Base-by-base conservation (phyloP, 345 rosid genomes). In the Trapa incisa region DNA sequence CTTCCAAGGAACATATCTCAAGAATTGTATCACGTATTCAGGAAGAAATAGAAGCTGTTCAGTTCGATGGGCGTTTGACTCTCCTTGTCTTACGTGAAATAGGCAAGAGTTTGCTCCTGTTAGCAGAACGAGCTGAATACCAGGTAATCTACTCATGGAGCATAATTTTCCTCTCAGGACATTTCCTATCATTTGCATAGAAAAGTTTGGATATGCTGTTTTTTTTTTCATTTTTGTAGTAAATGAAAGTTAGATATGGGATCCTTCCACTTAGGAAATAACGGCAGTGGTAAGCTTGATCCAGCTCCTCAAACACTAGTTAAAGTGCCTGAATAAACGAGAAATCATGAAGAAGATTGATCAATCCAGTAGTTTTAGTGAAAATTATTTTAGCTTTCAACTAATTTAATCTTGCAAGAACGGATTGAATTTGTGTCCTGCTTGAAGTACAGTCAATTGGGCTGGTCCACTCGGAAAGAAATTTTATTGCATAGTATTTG, bases 11-110 rank as follows among this genome's bases (percentile, higher is more conserved):
- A 65, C 93, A 87, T 68, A 84, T 89, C 70, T 86, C 96, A 43
- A 82, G 80, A 82, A 84, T 91, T 35, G 68, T 91, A 66, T 85
- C 90, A n/a, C 89, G 87, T 47, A 95, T 87, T 66, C 96, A 89
- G 73, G 96, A 95, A 67, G 99, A 95, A 76, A 77, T 91, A 61
- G 98, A 95, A 75, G 90, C 96, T 70, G 99, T 89, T 67, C 96
- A 86, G 70, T 82, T 89, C 75, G 89, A 91, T 78, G 96, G 80
- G 38, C 96, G 82, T 67, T 77, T 95, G 79, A 95, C 99, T 50
- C 96, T 89, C 70, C 89, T 91, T 64, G 96, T 95, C 68, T 77
- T 95, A 80, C 96, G 76, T 65, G 96, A 82, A 86, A 86, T 91
- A 72, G 87, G 85, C 73, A 95, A 91, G 82, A 96, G 82, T 67